Evolutionary conservation across 2,329 filamentous ascomycete genomes (phyloP), one percentile per base, ranked within the genome.

Genomic region (Plectosphaerella plurivora): DNA sequence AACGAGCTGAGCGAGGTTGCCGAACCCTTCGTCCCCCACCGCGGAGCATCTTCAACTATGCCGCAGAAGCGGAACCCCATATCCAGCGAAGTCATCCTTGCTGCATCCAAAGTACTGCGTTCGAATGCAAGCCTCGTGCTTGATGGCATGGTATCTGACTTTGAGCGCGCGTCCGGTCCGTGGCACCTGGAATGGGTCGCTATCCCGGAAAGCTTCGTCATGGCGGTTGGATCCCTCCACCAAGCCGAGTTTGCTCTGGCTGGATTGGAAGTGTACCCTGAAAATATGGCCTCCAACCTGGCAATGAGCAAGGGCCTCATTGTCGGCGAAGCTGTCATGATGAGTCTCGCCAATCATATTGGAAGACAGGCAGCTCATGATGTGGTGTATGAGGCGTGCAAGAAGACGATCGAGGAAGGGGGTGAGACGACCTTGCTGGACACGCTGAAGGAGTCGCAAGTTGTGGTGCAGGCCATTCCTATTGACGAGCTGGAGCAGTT

Each of bases 121-220:
- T 72, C 77, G 0, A 75, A 82, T 50, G 78, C 78, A 0, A 68
- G 74, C 0, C 64, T 82, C 3, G 75, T 74, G 1, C 69, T 82
- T 1, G 79, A 83, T 55, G 77, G 71, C 2, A 82, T 83, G 79
- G 76, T 83, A 0, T 72, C 73, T 0, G 80, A 82, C 55, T 82
- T 82, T 49, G 80, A 83, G 60, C 73, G 80, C 1, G 78, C 78
- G 1, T 79, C 75, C 7, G 79, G 80, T 1, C 79, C 79, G 0
- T 83, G 80, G 80, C 79, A 83, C 63, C 63, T 83, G 10, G 79
- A 83, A 57, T 83, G 79, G 79, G 73, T 76, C 4, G 78, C 79
- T 10, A 63, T 83, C 0, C 79, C 79, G 0, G 73, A 77, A 51
- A 75, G 72, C 46, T 83, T 82, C 53, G 74, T 81, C 5, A 65